Conservation (phyloP, 768 basidiomycete genomes). For the Agaricus sinodeliciosus region DNA sequence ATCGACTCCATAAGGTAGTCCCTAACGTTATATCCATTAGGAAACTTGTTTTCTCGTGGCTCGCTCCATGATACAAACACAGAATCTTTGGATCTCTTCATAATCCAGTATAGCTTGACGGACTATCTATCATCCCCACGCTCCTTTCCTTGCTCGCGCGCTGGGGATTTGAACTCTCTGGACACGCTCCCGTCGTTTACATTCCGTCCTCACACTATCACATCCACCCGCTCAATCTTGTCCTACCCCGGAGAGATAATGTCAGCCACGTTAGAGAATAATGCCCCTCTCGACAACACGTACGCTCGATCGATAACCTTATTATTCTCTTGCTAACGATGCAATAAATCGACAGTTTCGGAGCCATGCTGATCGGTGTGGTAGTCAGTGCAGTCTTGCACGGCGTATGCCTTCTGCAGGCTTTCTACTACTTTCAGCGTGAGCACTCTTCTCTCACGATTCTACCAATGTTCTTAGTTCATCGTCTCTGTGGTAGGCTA, state of each 20-base stretch:
- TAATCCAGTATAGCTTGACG: constrained; percentile 1
- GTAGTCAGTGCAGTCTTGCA: constrained; percentile 31
- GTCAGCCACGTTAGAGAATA: constrained; percentile 21
- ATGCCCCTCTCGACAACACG: constrained; percentile 27
- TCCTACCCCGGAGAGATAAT: neutral
- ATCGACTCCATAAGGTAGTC: neutral
- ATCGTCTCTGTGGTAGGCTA: constrained; percentile 19
- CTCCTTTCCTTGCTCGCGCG: neutral
- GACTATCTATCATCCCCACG: constrained; percentile 3
- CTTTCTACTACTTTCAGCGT: constrained; percentile 40
- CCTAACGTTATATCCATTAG: neutral
- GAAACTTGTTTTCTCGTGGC: neutral
- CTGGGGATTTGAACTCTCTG: neutral
- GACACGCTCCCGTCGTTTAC: neutral
- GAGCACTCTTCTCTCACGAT: constrained; percentile 1
- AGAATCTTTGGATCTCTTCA: neutral
- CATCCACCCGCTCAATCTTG: neutral
- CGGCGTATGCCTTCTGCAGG: constrained; percentile 40
- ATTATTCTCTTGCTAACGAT: neutral
- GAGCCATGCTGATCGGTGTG: constrained; percentile 37
- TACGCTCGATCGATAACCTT: constrained; percentile 12
- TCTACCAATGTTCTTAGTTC: too few species aligned
- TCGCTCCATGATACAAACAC: neutral
- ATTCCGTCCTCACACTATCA: too few species aligned
- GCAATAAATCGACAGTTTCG: constrained; percentile 27